These are phyloP conservation scores for Pseudohyphozyma bogoriensis DNA, from an alignment of 768 basidiomycete species.

Conservation along the genomic window DNA sequence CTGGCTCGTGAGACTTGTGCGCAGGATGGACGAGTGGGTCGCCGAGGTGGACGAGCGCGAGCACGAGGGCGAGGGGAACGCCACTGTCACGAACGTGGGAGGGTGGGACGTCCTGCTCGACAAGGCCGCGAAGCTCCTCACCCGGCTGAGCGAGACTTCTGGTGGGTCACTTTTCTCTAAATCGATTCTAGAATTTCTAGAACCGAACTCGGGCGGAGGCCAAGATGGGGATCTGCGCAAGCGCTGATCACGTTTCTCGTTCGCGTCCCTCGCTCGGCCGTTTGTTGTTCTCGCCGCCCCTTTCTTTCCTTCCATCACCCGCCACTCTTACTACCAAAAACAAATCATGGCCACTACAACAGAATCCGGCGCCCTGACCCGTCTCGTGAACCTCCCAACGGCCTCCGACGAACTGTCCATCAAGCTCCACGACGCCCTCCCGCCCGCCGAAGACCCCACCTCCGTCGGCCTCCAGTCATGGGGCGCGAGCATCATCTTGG, in stretches of 20 bases:
- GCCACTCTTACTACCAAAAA: neutral
- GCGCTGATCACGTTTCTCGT: too few relatives aligned
- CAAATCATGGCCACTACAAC: neutral
- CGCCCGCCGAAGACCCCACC: slow-evolving; percentile 51
- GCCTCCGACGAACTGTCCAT: slow-evolving; percentile 12
- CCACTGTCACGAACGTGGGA: too few relatives aligned
- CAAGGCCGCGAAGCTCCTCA: too few relatives aligned
- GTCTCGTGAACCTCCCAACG: slow-evolving; percentile 24
- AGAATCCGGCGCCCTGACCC: slow-evolving; percentile 22
- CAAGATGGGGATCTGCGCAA: too few relatives aligned
- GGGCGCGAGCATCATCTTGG: slow-evolving; percentile 65
- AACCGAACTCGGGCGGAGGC: too few relatives aligned
- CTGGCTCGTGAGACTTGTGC: neutral
- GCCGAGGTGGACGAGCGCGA: slow-evolving; percentile 1
- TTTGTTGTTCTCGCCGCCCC: slow-evolving; percentile 17
- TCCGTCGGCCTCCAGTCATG: slow-evolving; percentile 63
- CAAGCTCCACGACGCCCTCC: slow-evolving; percentile 56
- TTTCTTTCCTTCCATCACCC: slow-evolving; percentile 9
- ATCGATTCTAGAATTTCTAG: too few relatives aligned
- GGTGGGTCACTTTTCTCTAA: too few relatives aligned
- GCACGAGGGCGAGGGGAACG: neutral
- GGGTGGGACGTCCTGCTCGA: too few relatives aligned
- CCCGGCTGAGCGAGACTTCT: slow-evolving; percentile 1
- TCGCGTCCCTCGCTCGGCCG: too few relatives aligned
- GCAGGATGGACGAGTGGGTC: neutral